A percentile compares a stretch with the other conserved stretches of the same genome.
These are phyloP conservation scores for Durotheca rogersii DNA, from an alignment of 495 filamentous ascomycete genomes.

Conservation along the genomic window DNA sequence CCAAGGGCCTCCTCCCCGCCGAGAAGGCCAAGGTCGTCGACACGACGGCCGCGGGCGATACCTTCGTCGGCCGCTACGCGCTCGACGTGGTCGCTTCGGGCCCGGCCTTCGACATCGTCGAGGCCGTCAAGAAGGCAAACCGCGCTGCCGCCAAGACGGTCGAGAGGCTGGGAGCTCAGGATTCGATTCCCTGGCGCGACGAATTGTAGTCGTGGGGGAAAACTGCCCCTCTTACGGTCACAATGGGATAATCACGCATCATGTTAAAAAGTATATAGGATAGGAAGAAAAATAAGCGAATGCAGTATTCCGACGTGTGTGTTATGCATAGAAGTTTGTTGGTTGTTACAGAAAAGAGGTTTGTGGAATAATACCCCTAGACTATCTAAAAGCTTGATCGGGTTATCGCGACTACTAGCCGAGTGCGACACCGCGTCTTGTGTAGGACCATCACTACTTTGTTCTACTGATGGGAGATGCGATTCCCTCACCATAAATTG, in stretches of 20 bases:
- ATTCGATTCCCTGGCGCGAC: conserved; percentile 82
- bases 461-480: background rate
- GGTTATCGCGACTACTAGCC: background rate
- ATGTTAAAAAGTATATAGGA: background rate
- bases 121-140: conserved; percentile 67
- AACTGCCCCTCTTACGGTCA: too few relatives aligned
- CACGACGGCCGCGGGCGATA: conserved; percentile 93
- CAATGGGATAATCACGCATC: background rate
- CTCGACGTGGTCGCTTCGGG: conserved; percentile 58
- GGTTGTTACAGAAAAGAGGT: too few relatives aligned
- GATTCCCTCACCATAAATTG: conserved; percentile 25
- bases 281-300: background rate
- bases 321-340: background rate
- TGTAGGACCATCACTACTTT: background rate
- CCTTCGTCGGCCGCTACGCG: conserved; percentile 88
- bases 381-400: conserved; percentile 9
- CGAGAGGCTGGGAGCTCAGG: conserved; percentile 77
- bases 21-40: conserved; percentile 75
- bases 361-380: conserved; percentile 13
- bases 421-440: conserved; percentile 6
- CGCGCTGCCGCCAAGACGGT: conserved; percentile 75
- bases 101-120: conserved; percentile 50
- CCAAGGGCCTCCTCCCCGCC: conserved; percentile 51
- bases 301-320: background rate
- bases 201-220: too few relatives aligned